These are phyloP conservation scores for Bauhinia variegata DNA, from an alignment of 306 rosid species.

Conservation along the genomic window DNA sequence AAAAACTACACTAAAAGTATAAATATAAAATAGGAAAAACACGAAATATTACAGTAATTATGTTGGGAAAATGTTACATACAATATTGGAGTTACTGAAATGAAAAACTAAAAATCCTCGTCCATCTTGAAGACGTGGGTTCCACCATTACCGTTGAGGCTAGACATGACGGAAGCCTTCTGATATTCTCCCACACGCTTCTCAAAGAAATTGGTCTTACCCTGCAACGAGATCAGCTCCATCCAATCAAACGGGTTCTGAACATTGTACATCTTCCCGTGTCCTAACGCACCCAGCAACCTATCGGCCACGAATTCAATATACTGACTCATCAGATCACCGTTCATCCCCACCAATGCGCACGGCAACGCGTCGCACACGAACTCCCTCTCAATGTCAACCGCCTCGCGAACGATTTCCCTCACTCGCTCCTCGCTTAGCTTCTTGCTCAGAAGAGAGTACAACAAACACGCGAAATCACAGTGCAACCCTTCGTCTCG, in stretches of 20 bases:
- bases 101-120: constrained; percentile 54
- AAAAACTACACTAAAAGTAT: background rate
- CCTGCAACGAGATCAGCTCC: constrained; percentile 91
- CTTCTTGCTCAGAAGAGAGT: constrained; percentile 52
- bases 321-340: constrained; percentile 70
- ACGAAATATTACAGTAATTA: no score
- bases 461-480: constrained; percentile 78
- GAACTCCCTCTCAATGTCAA: constrained; percentile 75
- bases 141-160: constrained; percentile 56
- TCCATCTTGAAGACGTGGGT: constrained; percentile 65
- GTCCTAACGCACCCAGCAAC: constrained; percentile 65
- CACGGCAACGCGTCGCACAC: constrained; percentile 85
- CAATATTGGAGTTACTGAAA: background rate
- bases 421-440: constrained; percentile 63
- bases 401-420: constrained; percentile 62
- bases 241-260: constrained; percentile 93
- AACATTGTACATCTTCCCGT: constrained; percentile 55
- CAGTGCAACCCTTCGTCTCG: constrained; percentile 86
- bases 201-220: constrained; percentile 90
- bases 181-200: constrained; percentile 87
- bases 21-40: background rate
- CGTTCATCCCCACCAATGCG: constrained; percentile 86
- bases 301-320: constrained; percentile 89
- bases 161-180: constrained; percentile 80
- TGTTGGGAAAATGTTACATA: background rate